Evolutionary conservation across 805 yeast genomes (phyloP).

Genomic region (Ogataea glucozyma): DNA sequence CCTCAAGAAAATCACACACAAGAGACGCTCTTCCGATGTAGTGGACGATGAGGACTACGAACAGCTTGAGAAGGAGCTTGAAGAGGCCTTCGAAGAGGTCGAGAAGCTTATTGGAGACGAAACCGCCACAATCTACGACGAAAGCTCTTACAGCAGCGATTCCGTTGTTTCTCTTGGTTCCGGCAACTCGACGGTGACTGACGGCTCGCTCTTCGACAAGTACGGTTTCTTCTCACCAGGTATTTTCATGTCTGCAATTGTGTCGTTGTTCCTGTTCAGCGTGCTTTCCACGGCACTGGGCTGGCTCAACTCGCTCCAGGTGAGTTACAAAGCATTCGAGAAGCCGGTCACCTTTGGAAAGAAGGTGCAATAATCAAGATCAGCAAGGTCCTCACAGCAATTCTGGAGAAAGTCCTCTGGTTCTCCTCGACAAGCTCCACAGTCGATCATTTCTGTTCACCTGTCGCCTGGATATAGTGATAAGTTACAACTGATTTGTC

Average conservation of each 20-base stretch:
- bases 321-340: slow-evolving; percentile 81
- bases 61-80: slow-evolving; percentile 29
- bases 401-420: no score
- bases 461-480: not conserved
- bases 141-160: not conserved
- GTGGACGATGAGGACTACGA: slow-evolving; percentile 31
- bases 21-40: slow-evolving; percentile 20
- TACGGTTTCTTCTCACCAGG: slow-evolving; percentile 81
- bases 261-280: slow-evolving; percentile 57
- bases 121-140: slow-evolving; percentile 24
- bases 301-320: slow-evolving; percentile 72
- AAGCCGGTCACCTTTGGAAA: slow-evolving; percentile 57
- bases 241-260: slow-evolving; percentile 71
- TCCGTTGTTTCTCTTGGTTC: slow-evolving; percentile 4
- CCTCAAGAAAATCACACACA: slow-evolving; percentile 14
- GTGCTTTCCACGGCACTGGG: slow-evolving; percentile 62
- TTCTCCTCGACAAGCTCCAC: no score
- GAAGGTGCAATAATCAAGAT: slow-evolving; percentile 42
- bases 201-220: slow-evolving; percentile 54
- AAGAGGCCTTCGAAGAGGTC: slow-evolving; percentile 34
- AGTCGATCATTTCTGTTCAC: no score
- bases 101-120: slow-evolving; percentile 30
- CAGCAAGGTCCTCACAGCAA: no score
- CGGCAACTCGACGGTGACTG: slow-evolving; percentile 12
- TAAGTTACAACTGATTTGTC: not conserved